These are phyloP conservation scores for Lignosus rhinocerotis DNA, from an alignment of 1,284 basidiomycete genomes.

Conservation along the genomic window DNA sequence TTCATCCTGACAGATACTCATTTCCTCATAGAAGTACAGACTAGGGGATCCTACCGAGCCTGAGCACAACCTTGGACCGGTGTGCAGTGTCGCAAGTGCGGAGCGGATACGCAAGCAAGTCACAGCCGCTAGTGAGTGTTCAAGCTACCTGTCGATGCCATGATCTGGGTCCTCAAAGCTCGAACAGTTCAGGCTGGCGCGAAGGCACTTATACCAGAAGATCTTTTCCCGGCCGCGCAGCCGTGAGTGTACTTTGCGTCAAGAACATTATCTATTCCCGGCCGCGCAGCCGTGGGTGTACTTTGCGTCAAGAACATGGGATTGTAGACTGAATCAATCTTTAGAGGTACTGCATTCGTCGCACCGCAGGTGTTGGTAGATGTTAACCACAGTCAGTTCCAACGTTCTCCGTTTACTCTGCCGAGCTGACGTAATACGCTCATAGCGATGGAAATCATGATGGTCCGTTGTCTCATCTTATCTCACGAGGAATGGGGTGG, in stretches of 20 bases:
- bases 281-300: conserved; percentile 61
- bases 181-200: conserved; percentile 74
- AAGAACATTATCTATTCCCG: conserved; percentile 57
- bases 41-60: conserved; percentile 83
- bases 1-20: background rate
- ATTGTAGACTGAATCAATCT: background rate
- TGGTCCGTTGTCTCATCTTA: conserved; percentile 38
- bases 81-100: conserved; percentile 85
- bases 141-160: background rate
- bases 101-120: conserved; percentile 85
- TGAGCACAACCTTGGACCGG: conserved; percentile 84
- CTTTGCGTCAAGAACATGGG: background rate
- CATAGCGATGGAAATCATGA: conserved; percentile 91
- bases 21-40: conserved; percentile 60
- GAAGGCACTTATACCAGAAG: conserved; percentile 71
- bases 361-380: conserved; percentile 88
- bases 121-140: conserved; percentile 65
- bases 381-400: conserved; percentile 79
- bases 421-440: background rate
- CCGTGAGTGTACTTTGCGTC: conserved; percentile 43
- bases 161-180: background rate
- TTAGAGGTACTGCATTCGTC: conserved; percentile 80
- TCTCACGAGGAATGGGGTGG: background rate
- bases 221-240: conserved; percentile 68
- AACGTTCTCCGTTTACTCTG: conserved; percentile 1